A percentile compares a stretch with the other conserved stretches of the same genome.
These are phyloP conservation scores for Fusarium pseudonygamai DNA, from an alignment of 2,329 filamentous ascomycete species.

Conservation along the genomic window DNA sequence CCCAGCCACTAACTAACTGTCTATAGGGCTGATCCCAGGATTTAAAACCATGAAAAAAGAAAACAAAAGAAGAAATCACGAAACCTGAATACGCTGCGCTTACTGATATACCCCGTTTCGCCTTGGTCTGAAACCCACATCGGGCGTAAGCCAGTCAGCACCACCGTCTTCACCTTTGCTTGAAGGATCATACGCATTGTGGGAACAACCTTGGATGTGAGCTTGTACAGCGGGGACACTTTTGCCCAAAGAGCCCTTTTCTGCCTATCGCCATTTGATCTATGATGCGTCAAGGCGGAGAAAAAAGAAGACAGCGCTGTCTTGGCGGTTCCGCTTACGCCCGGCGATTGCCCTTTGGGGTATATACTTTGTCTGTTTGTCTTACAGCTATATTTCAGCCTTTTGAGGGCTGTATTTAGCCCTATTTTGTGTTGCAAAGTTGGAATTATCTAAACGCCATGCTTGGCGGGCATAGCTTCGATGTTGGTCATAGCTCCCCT, in stretches of 20 bases:
- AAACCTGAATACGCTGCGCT: not conserved
- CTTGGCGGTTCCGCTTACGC: constrained; percentile 12
- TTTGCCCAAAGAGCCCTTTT: not conserved
- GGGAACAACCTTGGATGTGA: not conserved
- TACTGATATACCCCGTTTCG: not conserved
- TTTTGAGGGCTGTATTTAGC: not conserved
- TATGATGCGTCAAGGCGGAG: constrained; percentile 5
- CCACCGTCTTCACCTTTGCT: not conserved
- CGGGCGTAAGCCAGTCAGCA: constrained; percentile 30
- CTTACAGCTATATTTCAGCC: constrained; percentile 10
- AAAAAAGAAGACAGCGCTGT: not conserved
- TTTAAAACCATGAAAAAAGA: not conserved
- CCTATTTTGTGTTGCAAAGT: not conserved
- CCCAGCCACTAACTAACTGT: constrained; percentile 12
- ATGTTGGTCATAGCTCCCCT: constrained; percentile 27
- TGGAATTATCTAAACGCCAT: not conserved
- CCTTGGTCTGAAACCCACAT: not conserved
- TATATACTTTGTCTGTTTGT: not conserved
- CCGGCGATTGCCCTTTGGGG: constrained; percentile 26
- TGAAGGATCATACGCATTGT: not conserved
- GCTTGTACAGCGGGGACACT: not conserved
- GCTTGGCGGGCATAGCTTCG: not conserved
- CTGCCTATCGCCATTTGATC: not conserved
- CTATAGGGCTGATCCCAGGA: constrained; percentile 26
- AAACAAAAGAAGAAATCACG: not conserved